A percentile compares a stretch with the other conserved stretches of the same genome.
Evolutionary conservation across 768 basidiomycete species (phyloP).

Genomic region (Mycena haematopus): DNA sequence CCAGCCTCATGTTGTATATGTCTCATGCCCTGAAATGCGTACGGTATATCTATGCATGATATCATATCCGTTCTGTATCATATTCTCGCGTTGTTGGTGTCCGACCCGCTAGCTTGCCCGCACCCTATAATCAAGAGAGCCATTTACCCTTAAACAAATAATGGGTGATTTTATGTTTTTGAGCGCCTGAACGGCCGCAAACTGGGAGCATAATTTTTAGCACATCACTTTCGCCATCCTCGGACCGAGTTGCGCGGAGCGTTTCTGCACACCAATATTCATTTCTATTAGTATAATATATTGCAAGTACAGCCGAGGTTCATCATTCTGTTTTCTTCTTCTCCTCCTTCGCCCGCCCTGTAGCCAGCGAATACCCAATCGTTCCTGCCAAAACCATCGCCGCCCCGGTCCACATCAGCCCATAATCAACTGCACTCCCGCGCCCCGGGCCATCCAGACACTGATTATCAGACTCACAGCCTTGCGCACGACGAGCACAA

Average conservation of each 20-base stretch:
- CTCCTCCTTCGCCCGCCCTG: conserved; percentile 39
- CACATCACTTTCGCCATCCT: too few relatives aligned
- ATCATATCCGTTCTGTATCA: neutral
- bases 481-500: conserved; percentile 82
- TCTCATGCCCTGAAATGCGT: neutral
- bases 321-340: conserved; percentile 12
- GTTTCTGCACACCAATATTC: too few relatives aligned
- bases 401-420: conserved; percentile 74
- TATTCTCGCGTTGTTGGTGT: too few relatives aligned
- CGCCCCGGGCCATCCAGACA: conserved; percentile 48
- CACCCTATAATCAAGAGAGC: too few relatives aligned
- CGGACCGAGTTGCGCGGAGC: too few relatives aligned
- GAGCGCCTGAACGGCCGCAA: too few relatives aligned
- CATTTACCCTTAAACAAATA: too few relatives aligned
- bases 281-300: too few relatives aligned
- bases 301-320: neutral
- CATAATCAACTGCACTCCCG: conserved; percentile 42
- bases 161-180: too few relatives aligned
- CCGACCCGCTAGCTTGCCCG: too few relatives aligned
- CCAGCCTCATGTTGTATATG: neutral
- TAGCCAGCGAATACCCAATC: conserved; percentile 63
- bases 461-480: conserved; percentile 80
- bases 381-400: conserved; percentile 74
- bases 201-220: too few relatives aligned
- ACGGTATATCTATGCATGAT: neutral